Evolutionary conservation across 2,329 filamentous ascomycete species (phyloP).

Genomic region (Herpotrichia juniperi): DNA sequence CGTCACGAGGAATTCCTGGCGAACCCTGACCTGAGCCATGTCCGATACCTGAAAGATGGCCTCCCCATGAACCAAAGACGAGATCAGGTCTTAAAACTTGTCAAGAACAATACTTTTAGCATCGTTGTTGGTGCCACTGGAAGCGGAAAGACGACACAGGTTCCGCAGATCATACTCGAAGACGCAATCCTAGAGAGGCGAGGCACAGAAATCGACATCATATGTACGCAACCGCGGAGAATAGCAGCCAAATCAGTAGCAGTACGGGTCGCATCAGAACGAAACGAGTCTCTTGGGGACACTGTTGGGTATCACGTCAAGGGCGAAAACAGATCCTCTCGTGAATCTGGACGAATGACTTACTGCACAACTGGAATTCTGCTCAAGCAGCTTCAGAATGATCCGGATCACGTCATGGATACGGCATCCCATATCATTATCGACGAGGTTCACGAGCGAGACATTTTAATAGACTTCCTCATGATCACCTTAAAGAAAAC

Average conservation of each 20-base stretch:
- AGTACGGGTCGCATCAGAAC: background rate
- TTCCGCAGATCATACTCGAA: slow-evolving; percentile 1
- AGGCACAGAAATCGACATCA: background rate
- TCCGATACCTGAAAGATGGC: background rate
- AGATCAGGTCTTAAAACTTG: background rate
- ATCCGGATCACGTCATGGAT: background rate
- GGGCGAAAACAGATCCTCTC: background rate
- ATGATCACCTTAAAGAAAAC: background rate
- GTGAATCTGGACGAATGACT: background rate
- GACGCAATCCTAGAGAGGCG: background rate
- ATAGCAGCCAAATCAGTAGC: slow-evolving; percentile 1
- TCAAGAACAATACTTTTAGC: background rate
- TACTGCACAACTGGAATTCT: background rate
- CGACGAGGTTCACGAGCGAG: slow-evolving; percentile 1
- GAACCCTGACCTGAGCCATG: background rate
- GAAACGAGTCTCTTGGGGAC: background rate
- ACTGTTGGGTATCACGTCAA: slow-evolving; percentile 3
- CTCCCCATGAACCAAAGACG: background rate
- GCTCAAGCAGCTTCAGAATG: background rate
- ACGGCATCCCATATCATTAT: background rate
- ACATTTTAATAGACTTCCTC: background rate
- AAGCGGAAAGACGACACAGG: slow-evolving; percentile 1
- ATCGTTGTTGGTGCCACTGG: background rate
- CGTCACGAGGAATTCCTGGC: background rate
- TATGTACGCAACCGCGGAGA: background rate